Conservation (phyloP, 495 filamentous ascomycete genomes). For the Tuber microsphaerosporum region DNA sequence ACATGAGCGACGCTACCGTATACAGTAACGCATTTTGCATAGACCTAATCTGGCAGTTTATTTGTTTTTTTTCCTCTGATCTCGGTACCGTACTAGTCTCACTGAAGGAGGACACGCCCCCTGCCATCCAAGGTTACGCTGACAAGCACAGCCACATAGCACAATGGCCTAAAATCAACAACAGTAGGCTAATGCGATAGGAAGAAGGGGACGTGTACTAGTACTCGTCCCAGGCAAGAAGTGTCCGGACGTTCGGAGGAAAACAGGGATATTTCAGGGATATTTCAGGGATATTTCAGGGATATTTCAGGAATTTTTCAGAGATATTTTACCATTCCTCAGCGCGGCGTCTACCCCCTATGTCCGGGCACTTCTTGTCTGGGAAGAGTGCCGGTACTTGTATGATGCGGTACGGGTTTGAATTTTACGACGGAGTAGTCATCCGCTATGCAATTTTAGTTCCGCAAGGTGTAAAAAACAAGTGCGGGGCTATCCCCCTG, state of each 20-base stretch:
- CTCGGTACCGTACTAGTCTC: background rate
- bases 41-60: background rate
- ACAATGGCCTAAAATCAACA: background rate
- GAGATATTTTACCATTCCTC: too few relatives aligned
- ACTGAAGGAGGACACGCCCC: background rate
- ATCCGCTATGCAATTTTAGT: background rate
- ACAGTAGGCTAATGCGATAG: background rate
- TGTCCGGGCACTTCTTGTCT: too few relatives aligned
- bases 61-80: background rate
- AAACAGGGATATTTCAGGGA: too few relatives aligned
- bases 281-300: too few relatives aligned
- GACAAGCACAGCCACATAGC: background rate
- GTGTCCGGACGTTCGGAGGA: too few relatives aligned
- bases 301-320: too few relatives aligned
- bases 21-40: background rate
- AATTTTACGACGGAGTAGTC: background rate
- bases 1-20: background rate
- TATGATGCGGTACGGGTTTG: background rate
- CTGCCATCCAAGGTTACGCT: background rate
- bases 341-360: too few relatives aligned
- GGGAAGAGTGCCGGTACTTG: background rate
- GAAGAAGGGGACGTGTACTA: background rate
- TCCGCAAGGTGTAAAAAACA: background rate
- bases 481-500: too few relatives aligned
- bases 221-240: too few relatives aligned